Base-by-base conservation (phyloP, 208 protist species). In the Trichomonas gallinae region DNA sequence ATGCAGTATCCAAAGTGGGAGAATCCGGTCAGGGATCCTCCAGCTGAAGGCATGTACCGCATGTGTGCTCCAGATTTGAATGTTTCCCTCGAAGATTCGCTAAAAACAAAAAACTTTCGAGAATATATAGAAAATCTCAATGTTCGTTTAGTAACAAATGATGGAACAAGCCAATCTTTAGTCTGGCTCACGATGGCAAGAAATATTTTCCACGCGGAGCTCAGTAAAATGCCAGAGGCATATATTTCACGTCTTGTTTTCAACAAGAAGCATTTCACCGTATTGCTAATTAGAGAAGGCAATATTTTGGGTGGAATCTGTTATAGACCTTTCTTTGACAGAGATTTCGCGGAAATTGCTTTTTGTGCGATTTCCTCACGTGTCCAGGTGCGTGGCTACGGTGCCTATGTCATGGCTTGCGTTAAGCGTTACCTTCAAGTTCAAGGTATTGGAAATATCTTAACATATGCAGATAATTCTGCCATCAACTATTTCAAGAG, bases 391-490 rank as follows among this genome's bases (percentile, higher is more conserved):
- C 82, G 96, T 48, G 98, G 98, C 2, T 98, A 98, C 96, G 98
- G 98, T 89, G 97, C 97, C 11, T 96, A 97, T 23, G 38, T 98
- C 58, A 98, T 98, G 98, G 98, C 98, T 96, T 97, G 98, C 46
- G 93, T 98, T n/a, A 98, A 98, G 97, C 97, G 97, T 42, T 96
- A 96, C 34, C 72, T 96, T 26, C 98, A 98, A 97, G 97, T 96
- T 15, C 9, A 88, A 63, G 96, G 96, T 23, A 97, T 98, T n/a
- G 96, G 97, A 21, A 97, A 98, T 96, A 98, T 98, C 31, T 97
- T 99, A 13, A 99, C 98, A 0, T 99, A 98, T 97, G 98, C 98
- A 0, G 98, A 99, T 97, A 99, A 98, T 89, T 98, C 97, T 96
- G 98, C 98, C 0, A 98, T 98, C 58, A 98, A 98, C 36, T 99